phyloP scores from a whole-genome alignment of 140 eudicot species.

The Flaveria floridana region DNA sequence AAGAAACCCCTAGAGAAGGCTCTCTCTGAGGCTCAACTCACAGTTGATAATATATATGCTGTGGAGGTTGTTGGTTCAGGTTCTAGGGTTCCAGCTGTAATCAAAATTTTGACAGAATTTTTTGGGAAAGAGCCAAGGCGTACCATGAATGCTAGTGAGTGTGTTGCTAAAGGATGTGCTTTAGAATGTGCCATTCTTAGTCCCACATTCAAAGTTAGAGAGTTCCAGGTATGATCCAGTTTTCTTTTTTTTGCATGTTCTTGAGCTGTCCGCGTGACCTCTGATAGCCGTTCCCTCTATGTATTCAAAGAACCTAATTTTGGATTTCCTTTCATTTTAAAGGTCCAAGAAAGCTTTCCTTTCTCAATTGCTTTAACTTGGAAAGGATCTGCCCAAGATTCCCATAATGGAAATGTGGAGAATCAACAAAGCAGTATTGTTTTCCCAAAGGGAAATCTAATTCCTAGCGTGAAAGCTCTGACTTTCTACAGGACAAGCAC shows the following conservation, averaged over 20 bases:
- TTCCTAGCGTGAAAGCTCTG: constrained; percentile 74
- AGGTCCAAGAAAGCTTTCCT: constrained; percentile 93
- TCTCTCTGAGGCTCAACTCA: constrained; percentile 59
- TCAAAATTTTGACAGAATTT: constrained; percentile 68
- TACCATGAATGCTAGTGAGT: constrained; percentile 85
- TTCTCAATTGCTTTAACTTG: constrained; percentile 82
- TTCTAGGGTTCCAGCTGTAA: constrained; percentile 72
- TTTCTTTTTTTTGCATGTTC: background rate
- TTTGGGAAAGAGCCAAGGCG: constrained; percentile 86
- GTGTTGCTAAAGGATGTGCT: constrained; percentile 77
- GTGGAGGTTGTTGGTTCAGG: constrained; percentile 90
- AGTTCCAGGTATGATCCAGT: constrained; percentile 48
- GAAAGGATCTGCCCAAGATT: constrained; percentile 61
- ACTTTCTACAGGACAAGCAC: constrained; percentile 71
- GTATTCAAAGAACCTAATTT: background rate
- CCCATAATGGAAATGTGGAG: constrained; percentile 64
- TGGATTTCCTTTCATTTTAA: constrained; percentile 17
- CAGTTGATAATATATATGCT: constrained; percentile 55
- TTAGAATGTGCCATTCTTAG: constrained; percentile 77
- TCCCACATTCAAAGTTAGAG: constrained; percentile 73
- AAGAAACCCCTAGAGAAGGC: constrained; percentile 73
- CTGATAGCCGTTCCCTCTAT: background rate
- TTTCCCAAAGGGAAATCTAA: constrained; percentile 75
- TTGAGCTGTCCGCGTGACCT: background rate
- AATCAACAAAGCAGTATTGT: constrained; percentile 67